These are phyloP conservation scores for Isatis lusitanica DNA, from an alignment of 441 rosid genomes.

Conservation along the genomic window DNA sequence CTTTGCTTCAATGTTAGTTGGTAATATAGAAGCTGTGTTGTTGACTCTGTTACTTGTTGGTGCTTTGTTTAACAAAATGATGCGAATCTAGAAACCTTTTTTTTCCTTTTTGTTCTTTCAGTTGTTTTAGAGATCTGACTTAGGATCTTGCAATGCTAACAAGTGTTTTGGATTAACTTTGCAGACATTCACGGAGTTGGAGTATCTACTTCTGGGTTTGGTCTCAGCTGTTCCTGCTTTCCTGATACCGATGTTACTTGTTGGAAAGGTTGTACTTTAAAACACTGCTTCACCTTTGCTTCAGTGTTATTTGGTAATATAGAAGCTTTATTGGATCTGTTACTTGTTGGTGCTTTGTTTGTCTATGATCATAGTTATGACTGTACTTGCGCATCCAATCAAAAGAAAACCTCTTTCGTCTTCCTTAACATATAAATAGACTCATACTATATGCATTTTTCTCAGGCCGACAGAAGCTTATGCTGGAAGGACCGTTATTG, in stretches of 20 bases:
- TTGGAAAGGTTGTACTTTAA: slow-evolving; percentile 56
- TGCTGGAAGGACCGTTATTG: slow-evolving; percentile 82
- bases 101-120: no score
- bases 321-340: neutral
- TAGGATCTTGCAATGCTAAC: no score
- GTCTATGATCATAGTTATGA: neutral
- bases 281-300: neutral
- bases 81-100: no score
- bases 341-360: neutral
- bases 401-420: neutral
- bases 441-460: neutral
- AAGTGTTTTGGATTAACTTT: neutral
- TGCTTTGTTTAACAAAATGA: neutral
- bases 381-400: neutral
- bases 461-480: slow-evolving; percentile 73
- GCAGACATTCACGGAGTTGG: slow-evolving; percentile 88
- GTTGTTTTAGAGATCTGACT: no score
- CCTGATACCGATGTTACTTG: slow-evolving; percentile 60
- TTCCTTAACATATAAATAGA: neutral
- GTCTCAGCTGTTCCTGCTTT: slow-evolving; percentile 85
- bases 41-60: neutral
- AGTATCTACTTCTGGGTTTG: slow-evolving; percentile 78
- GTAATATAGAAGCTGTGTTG: neutral
- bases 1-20: neutral
- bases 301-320: neutral